phyloP scores from a whole-genome alignment of 2,329 filamentous ascomycete genomes.

The Xylaria sp. region DNA sequence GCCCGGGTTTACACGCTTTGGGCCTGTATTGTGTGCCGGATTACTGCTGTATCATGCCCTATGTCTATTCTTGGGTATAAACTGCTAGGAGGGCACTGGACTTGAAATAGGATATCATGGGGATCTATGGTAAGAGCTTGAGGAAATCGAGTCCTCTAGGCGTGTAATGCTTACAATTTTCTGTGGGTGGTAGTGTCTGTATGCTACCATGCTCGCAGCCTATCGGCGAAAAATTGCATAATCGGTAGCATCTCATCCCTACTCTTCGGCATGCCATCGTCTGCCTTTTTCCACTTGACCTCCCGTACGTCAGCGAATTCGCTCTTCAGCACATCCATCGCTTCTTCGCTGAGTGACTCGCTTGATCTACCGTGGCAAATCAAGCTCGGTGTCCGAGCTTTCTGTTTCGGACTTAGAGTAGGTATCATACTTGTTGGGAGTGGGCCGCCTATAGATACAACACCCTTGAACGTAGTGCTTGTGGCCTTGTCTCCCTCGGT shows the following conservation, averaged over 20 bases:
- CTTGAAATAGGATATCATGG: too few relatives aligned
- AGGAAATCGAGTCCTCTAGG: background rate
- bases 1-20: too few relatives aligned
- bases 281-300: conserved; percentile 69
- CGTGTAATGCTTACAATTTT: background rate
- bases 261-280: conserved; percentile 80
- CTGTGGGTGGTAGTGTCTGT: background rate
- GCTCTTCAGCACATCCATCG: conserved; percentile 64
- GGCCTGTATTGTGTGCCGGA: too few relatives aligned
- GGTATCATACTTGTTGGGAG: conserved; percentile 57
- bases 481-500: conserved; percentile 16
- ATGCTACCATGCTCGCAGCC: conserved; percentile 47
- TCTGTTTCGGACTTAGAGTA: conserved; percentile 49
- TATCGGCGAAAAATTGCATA: conserved; percentile 79
- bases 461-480: conserved; percentile 51
- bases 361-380: conserved; percentile 59
- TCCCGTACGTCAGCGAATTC: conserved; percentile 69
- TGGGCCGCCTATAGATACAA: conserved; percentile 64
- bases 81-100: too few relatives aligned
- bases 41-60: too few relatives aligned
- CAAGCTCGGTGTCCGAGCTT: conserved; percentile 65
- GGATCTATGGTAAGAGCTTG: background rate
- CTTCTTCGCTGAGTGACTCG: conserved; percentile 57
- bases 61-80: too few relatives aligned
- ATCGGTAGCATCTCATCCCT: conserved; percentile 87